Percentiles rank a stretch among this genome's conserved stretches.
These are phyloP conservation scores for Sporormia fimetaria DNA, from an alignment of 495 filamentous ascomycete species.

Conservation along the genomic window DNA sequence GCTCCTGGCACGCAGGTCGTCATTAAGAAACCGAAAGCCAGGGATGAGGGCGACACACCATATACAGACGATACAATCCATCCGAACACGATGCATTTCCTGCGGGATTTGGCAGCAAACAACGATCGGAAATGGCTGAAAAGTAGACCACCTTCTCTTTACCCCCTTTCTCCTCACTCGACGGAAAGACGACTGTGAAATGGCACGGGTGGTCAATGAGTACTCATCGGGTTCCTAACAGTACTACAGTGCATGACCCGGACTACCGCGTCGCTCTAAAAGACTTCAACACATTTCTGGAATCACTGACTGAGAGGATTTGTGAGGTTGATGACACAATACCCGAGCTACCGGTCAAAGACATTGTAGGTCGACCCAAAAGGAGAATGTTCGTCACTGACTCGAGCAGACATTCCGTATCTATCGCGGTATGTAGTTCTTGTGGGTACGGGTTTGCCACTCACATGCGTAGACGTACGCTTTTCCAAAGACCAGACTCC, in stretches of 20 bases:
- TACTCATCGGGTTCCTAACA: conserved; percentile 7
- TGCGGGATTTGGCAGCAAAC: conserved; percentile 61
- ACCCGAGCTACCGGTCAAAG: conserved; percentile 70
- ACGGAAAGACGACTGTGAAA: neutral
- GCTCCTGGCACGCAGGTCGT: conserved; percentile 51
- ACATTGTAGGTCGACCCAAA: conserved; percentile 44
- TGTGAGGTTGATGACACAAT: conserved; percentile 61
- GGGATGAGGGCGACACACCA: conserved; percentile 50
- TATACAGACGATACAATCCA: conserved; percentile 64
- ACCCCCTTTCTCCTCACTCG: neutral
- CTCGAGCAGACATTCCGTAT: conserved; percentile 59
- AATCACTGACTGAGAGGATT: conserved; percentile 56
- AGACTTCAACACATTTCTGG: conserved; percentile 68
- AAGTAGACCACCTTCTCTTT: conserved; percentile 37
- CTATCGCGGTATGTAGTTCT: conserved; percentile 71
- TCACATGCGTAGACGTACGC: conserved; percentile 11
- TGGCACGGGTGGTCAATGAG: no score
- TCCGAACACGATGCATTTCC: conserved; percentile 69
- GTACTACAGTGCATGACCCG: conserved; percentile 50
- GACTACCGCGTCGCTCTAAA: conserved; percentile 65
- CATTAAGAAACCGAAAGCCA: conserved; percentile 58
- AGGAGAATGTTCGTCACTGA: neutral
- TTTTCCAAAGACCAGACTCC: conserved; percentile 54
- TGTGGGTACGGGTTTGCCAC: no score
- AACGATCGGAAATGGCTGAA: conserved; percentile 78